Base-by-base conservation (phyloP, 2,329 filamentous ascomycete genomes). In the Cladophialophora exuberans region DNA sequence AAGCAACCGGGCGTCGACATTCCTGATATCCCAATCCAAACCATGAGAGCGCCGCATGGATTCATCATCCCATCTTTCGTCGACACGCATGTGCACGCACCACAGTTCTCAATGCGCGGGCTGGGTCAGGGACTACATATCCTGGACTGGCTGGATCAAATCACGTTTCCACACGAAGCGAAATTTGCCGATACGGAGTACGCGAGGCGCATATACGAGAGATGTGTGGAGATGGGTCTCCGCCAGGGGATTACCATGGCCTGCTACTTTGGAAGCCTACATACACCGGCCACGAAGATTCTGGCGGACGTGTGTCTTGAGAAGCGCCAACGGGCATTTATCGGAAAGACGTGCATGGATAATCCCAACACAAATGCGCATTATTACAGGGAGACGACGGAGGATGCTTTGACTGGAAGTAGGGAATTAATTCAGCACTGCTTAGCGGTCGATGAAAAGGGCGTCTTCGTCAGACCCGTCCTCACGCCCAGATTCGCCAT, bases 51-150 rank as follows among this genome's bases (percentile, higher is more conserved):
- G n/a, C 22, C 33, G 9, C 70, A 74, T 33, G 69, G 81, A 41
- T 83, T 85, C 62, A 68, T 85, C 43, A 77, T 84, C 53, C 83
- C 83, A 0, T 82, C 82, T 38, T 80, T 85, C 62, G 72, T 88
- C 49, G 85, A 88, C 70, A 87, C 84, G 1, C 85, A 88, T 68
- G 86, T 85, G 57, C 85, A 88, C 64, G 85, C 85, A 0, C 84
- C 85, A 2, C 78, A 80, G 68, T 80, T 74, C 72, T 69, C 74
- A 18, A 75, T 77, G 57, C 71, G 75, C 15, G 75, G 76, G 4
- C 65, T 73, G 2, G 76, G 76, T 4, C 72, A 73, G 48, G 73
- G 74, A 5, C 35, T 63, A 6, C 59, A 67, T 2, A 65, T 77
- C 5, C 60, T 85, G 6, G 80, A 86, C 64, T 88, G 85, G 85